phyloP scores from a whole-genome alignment of 192 early-diverging fungal species.

The Linnemannia zychae region DNA sequence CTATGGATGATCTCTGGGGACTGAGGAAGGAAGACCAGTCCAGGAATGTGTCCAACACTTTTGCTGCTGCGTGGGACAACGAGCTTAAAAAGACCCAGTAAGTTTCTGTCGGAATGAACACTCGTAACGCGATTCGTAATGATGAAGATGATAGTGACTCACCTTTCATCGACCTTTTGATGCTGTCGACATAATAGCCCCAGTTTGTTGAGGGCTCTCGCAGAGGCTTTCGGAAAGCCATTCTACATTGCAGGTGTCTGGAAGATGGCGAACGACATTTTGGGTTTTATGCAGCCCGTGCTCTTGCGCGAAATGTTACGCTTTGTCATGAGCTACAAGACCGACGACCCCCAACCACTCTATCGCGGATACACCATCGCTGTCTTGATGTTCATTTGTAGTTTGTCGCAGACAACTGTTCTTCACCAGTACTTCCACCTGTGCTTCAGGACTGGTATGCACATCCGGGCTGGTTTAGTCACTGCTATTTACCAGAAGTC shows the following conservation, averaged over 20 bases:
- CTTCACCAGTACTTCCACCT: slow-evolving; percentile 93
- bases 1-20: slow-evolving; percentile 79
- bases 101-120: not conserved
- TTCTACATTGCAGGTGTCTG: slow-evolving; percentile 83
- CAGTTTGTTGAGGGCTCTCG: slow-evolving; percentile 77
- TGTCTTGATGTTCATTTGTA: slow-evolving; percentile 80
- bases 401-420: slow-evolving; percentile 81
- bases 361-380: slow-evolving; percentile 89
- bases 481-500: slow-evolving; percentile 91
- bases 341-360: slow-evolving; percentile 68
- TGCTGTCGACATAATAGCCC: slow-evolving; percentile 61
- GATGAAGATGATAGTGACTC: not conserved
- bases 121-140: not conserved
- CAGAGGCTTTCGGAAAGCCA: slow-evolving; percentile 70
- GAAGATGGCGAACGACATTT: slow-evolving; percentile 81
- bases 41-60: slow-evolving; percentile 67
- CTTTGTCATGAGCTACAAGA: slow-evolving; percentile 73
- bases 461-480: slow-evolving; percentile 78
- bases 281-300: slow-evolving; percentile 84
- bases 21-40: slow-evolving; percentile 73
- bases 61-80: slow-evolving; percentile 78
- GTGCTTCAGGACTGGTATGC: slow-evolving; percentile 83
- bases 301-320: slow-evolving; percentile 80
- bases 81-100: slow-evolving; percentile 72
- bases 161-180: not conserved